Base-by-base conservation (phyloP, 2,329 filamentous ascomycete genomes). In the Colletotrichum sidae region DNA sequence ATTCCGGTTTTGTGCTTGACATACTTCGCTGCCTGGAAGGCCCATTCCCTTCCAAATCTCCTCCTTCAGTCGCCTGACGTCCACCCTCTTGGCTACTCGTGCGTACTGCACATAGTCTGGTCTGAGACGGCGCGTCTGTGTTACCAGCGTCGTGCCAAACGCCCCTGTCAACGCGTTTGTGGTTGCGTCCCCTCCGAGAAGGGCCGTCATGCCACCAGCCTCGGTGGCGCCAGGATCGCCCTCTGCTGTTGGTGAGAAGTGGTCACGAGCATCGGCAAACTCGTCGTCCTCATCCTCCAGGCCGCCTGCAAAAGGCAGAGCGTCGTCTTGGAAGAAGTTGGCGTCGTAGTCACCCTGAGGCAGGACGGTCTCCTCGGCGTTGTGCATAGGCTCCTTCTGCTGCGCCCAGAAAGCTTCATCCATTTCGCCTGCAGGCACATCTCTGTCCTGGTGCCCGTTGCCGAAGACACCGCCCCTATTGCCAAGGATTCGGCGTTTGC, bases 401-500 rank as follows among this genome's bases (percentile, higher is more conserved):
- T 87, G 86, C 6, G 96, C 96, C 94, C 96, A 99, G 80, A 97
- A 98, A 17, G 92, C 94, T 79, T 97, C 95, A 73, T 98, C 93
- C 83, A 97, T 92, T 65, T 97, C 92, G 45, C 89, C 92, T 66
- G 90, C 87, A 1, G 86, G 86, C 8, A 88, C 80, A 41, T 86
- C 84, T 58, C 86, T 82, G 25, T 84, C 80, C 35, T 81, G 78
- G 42, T 74, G 80, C 57, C 71, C 77, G 50, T 79, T 77, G 42
- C 81, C 80, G 58, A 83, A 81, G 33, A 75, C 77, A 15, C 80
- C 80, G 38, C 77, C 75, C 34, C 44, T 67, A 57, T 79, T 80
- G 39, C 81, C 81, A 51, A 86, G 82, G 5, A 83, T 81, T 68
- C 85, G 89, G 52, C 89, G 86, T 62, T 89, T 87, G 49, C 91